Conservation (phyloP, 2,329 filamentous ascomycete genomes). For the Didymella exigua region DNA sequence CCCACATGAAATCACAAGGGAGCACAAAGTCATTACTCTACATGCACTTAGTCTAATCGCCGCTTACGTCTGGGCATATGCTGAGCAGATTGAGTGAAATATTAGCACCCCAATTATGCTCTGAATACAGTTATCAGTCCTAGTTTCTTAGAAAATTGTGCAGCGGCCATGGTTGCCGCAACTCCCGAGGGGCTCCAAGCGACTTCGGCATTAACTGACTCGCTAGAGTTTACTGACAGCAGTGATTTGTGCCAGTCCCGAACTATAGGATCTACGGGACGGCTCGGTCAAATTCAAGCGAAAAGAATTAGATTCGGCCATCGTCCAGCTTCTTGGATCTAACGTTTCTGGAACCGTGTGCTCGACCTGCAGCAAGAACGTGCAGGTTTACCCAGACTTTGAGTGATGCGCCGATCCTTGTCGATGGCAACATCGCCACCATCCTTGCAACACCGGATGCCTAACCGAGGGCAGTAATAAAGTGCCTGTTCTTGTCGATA, state of each 20-base stretch:
- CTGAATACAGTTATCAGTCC: too few species aligned
- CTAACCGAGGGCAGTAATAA: not conserved
- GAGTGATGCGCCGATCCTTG: conserved; percentile 10
- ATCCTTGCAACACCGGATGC: not conserved
- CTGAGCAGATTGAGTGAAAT: too few species aligned
- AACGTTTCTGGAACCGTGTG: not conserved
- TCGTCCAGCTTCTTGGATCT: not conserved
- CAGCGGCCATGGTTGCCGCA: not conserved
- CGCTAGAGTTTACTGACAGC: conserved; percentile 12
- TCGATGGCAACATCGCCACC: conserved; percentile 13
- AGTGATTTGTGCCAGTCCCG: conserved; percentile 7
- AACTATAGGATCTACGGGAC: not conserved
- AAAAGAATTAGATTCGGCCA: not conserved
- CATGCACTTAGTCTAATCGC: too few species aligned
- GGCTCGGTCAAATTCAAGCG: conserved; percentile 17
- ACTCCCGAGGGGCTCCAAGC: not conserved
- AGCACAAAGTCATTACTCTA: conserved; percentile 8
- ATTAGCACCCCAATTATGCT: too few species aligned
- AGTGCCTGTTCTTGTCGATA: not conserved
- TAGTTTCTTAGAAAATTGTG: not conserved
- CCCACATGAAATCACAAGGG: not conserved
- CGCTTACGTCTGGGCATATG: too few species aligned
- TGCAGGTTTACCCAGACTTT: not conserved
- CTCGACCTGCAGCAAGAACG: not conserved
- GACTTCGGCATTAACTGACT: conserved; percentile 12